phyloP scores from a whole-genome alignment of 345 rosid genomes.

The Citrus cavaleriei region DNA sequence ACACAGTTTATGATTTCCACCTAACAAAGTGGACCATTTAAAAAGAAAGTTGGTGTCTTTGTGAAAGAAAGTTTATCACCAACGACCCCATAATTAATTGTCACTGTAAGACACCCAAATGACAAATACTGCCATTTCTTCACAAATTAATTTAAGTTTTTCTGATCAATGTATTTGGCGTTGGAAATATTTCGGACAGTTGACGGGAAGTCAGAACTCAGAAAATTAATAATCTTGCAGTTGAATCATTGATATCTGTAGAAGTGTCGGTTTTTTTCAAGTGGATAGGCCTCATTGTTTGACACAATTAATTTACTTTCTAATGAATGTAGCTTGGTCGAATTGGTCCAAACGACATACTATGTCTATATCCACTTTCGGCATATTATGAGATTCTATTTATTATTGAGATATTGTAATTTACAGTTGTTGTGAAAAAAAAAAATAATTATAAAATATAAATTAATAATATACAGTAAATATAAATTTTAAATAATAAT shows the following conservation, averaged over 20 bases:
- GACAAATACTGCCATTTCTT: neutral
- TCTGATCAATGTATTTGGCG: no score
- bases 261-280: no score
- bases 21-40: neutral
- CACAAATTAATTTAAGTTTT: no score
- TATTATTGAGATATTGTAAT: accelerated
- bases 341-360: no score
- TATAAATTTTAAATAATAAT: no score
- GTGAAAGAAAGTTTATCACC: neutral
- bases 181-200: no score
- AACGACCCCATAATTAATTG: neutral
- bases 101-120: neutral
- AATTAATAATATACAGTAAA: no score
- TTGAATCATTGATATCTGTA: neutral
- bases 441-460: no score
- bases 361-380: no score
- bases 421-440: no score
- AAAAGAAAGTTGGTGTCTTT: neutral
- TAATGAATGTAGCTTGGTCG: neutral
- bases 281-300: neutral
- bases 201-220: neutral
- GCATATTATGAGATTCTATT: no score
- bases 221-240: neutral
- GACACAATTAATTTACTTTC: neutral
- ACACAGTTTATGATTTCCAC: neutral